phyloP scores from a whole-genome alignment of 2,329 filamentous ascomycete genomes.

The Ceratocystis smalleyi region DNA sequence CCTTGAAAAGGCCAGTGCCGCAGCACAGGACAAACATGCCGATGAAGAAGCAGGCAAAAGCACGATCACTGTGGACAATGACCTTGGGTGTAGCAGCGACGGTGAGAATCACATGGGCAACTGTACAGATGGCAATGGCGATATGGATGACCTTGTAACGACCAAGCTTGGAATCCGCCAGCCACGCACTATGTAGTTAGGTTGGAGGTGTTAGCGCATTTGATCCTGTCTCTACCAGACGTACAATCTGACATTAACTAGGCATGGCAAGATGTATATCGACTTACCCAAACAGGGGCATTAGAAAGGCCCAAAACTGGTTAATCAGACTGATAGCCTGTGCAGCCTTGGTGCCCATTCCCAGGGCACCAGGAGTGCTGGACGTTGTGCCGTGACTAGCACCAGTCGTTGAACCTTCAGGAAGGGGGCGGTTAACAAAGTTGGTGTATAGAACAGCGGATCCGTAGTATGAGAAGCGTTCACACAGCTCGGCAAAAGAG shows the following conservation, averaged over 20 bases:
- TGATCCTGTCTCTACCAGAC: neutral
- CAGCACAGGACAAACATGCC: constrained; percentile 40
- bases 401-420: constrained; percentile 38
- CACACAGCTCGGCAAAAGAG: constrained; percentile 58
- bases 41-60: constrained; percentile 53
- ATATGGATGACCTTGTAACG: constrained; percentile 59
- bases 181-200: constrained; percentile 27
- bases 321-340: constrained; percentile 38
- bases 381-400: constrained; percentile 25
- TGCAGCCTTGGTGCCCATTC: constrained; percentile 41
- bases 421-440: constrained; percentile 43
- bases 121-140: constrained; percentile 48
- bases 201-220: neutral
- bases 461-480: constrained; percentile 66
- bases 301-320: constrained; percentile 46
- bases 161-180: constrained; percentile 56
- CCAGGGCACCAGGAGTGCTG: constrained; percentile 36
- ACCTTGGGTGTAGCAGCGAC: constrained; percentile 47
- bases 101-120: constrained; percentile 52
- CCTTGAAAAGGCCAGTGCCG: constrained; percentile 68
- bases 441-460: constrained; percentile 53
- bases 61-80: constrained; percentile 39
- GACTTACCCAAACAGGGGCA: constrained; percentile 39
- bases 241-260: neutral
- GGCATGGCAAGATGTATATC: no score